Conservation (phyloP, 805 yeast species). For the Metschnikowia lochheadii region DNA sequence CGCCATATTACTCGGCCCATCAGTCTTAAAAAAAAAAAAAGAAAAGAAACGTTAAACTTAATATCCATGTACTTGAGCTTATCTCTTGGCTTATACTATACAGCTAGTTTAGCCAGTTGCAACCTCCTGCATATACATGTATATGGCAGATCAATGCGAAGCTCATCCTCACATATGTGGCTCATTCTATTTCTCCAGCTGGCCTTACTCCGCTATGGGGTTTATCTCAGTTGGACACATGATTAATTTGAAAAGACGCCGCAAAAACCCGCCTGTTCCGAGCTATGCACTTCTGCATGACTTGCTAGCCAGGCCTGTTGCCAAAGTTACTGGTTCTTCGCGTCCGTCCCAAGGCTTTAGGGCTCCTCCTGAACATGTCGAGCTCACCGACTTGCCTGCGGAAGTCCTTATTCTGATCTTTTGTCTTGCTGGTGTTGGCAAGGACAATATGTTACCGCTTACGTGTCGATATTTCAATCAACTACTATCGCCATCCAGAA, state of each 20-base stretch:
- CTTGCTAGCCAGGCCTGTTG: not conserved
- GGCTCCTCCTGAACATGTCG: not conserved
- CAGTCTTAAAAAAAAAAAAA: too few relatives aligned
- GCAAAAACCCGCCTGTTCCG: not conserved
- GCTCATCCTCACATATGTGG: not conserved
- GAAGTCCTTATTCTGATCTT: constrained; percentile 42
- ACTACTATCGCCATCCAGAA: constrained; percentile 17
- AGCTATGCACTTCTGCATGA: not conserved
- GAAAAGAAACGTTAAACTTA: too few relatives aligned
- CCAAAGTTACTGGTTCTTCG: not conserved
- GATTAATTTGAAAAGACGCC: not conserved
- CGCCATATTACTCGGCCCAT: too few relatives aligned
- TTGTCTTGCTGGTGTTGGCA: constrained; percentile 29
- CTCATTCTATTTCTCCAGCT: not conserved
- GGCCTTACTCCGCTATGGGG: constrained; percentile 1
- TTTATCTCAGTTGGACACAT: constrained; percentile 4
- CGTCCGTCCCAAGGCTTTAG: not conserved
- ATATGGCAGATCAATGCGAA: not conserved
- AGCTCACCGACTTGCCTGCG: constrained; percentile 36
- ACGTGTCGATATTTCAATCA: constrained; percentile 28
- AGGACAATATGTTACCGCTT: constrained; percentile 29
- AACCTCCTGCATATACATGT: not conserved
- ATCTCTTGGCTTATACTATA: too few relatives aligned
- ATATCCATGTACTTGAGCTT: too few relatives aligned
- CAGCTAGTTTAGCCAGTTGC: not conserved